Percentiles rank a stretch among this genome's conserved stretches.
These are phyloP conservation scores for Penicillium taxi DNA, from an alignment of 495 filamentous ascomycete species.

Conservation along the genomic window DNA sequence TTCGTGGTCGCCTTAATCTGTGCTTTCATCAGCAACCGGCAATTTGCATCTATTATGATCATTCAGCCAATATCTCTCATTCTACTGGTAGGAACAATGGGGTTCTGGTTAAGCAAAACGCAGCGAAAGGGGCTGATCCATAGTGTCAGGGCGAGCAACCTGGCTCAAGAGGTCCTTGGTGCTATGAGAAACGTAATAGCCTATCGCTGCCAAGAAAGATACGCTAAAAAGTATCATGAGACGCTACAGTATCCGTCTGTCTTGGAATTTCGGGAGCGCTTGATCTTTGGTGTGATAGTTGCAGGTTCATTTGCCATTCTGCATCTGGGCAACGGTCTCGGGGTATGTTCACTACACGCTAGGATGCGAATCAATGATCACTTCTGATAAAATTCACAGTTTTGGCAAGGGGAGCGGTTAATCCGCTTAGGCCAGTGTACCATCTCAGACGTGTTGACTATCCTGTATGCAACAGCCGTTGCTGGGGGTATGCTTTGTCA, in stretches of 20 bases:
- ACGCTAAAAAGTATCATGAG: conserved; percentile 60
- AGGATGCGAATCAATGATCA: too few species aligned
- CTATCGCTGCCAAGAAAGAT: conserved; percentile 69
- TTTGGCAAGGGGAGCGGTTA: background rate
- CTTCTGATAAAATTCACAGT: background rate
- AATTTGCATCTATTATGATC: conserved; percentile 10
- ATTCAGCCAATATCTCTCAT: conserved; percentile 7
- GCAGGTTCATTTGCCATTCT: conserved; percentile 7
- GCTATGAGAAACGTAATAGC: conserved; percentile 78
- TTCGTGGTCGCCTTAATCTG: conserved; percentile 57
- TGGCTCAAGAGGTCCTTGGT: conserved; percentile 77
- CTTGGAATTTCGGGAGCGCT: conserved; percentile 5
- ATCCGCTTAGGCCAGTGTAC: conserved; percentile 9
- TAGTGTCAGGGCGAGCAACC: conserved; percentile 65
- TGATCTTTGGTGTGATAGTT: conserved; percentile 9
- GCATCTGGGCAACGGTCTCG: conserved; percentile 11
- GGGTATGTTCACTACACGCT: conserved; percentile 1
- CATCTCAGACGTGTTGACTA: conserved; percentile 8
- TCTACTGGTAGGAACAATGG: conserved; percentile 4
- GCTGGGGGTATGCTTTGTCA: conserved; percentile 10
- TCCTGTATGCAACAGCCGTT: conserved; percentile 7
- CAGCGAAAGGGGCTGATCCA: conserved; percentile 53
- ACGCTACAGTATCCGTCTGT: conserved; percentile 40
- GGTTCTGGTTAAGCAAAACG: conserved; percentile 3
- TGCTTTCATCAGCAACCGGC: conserved; percentile 49